Conservation (phyloP, 2,329 filamentous ascomycete species). For the Waltergamsia citrina region DNA sequence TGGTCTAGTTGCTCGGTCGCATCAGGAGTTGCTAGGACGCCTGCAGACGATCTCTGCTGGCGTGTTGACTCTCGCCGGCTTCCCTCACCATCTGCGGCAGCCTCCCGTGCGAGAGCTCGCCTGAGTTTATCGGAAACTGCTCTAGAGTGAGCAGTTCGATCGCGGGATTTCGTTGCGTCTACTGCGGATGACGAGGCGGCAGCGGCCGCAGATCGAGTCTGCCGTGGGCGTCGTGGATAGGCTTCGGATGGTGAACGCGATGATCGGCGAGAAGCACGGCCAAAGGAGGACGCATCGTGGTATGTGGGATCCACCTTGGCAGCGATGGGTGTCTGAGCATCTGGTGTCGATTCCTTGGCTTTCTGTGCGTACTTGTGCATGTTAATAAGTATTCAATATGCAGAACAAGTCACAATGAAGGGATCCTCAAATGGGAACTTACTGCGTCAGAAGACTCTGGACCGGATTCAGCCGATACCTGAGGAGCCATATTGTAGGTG, state of each 20-base stretch:
- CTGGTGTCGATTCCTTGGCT: slow-evolving; percentile 1
- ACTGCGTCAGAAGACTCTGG: neutral
- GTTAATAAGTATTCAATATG: neutral
- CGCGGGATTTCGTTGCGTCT: neutral
- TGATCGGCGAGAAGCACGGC: slow-evolving; percentile 16
- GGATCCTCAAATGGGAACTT: no score
- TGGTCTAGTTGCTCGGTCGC: slow-evolving; percentile 32
- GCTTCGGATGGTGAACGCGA: slow-evolving; percentile 23
- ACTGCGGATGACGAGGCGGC: neutral
- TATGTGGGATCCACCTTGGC: slow-evolving; percentile 14
- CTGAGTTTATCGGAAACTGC: slow-evolving; percentile 23
- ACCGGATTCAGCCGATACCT: slow-evolving; percentile 32
- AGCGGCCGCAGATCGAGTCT: slow-evolving; percentile 11
- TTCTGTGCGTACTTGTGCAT: neutral
- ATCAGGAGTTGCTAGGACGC: slow-evolving; percentile 48
- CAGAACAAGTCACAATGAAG: no score
- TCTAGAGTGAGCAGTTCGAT: slow-evolving; percentile 9
- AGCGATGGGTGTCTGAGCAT: slow-evolving; percentile 14
- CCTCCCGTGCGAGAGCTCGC: slow-evolving; percentile 7
- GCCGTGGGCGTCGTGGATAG: slow-evolving; percentile 18
- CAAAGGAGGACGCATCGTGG: slow-evolving; percentile 14
- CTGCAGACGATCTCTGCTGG: slow-evolving; percentile 8
- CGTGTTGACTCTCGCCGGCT: neutral
- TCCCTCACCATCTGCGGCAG: neutral
- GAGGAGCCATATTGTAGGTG: slow-evolving; percentile 58